Conservation (phyloP, 768 basidiomycete genomes). For the Lactarius hengduanensis region DNA sequence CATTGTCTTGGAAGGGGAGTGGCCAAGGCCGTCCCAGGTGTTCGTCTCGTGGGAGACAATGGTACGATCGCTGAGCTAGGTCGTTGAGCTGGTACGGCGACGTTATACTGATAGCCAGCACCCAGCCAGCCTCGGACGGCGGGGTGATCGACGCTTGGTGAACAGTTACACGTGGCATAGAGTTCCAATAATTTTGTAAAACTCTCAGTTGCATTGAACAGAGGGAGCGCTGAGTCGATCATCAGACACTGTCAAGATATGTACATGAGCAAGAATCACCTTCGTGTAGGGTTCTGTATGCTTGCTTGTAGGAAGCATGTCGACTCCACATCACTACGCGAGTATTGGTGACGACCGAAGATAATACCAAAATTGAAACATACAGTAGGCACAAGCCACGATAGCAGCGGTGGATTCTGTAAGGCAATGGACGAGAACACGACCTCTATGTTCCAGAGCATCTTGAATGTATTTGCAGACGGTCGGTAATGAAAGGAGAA, state of each 20-base stretch:
- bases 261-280: not conserved
- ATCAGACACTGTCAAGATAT: slow-evolving; percentile 7
- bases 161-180: slow-evolving; percentile 19
- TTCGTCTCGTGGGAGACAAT: slow-evolving; percentile 14
- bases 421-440: slow-evolving; percentile 53
- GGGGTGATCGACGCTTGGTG: slow-evolving; percentile 20
- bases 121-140: slow-evolving; percentile 21
- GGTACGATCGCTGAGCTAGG: not conserved
- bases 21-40: slow-evolving; percentile 1
- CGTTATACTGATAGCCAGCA: not conserved
- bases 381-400: slow-evolving; percentile 53
- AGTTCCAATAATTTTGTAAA: slow-evolving; percentile 24
- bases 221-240: slow-evolving; percentile 17
- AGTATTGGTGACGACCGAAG: not conserved
- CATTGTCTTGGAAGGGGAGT: slow-evolving; percentile 8
- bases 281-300: slow-evolving; percentile 31
- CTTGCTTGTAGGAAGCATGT: slow-evolving; percentile 41
- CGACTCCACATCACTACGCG: slow-evolving; percentile 49
- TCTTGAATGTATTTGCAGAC: slow-evolving; percentile 47
- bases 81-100: not conserved
- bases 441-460: slow-evolving; percentile 42
- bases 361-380: slow-evolving; percentile 26
- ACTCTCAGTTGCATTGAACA: slow-evolving; percentile 25
- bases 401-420: slow-evolving; percentile 56
- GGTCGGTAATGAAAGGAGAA: slow-evolving; percentile 47